Percentiles rank a stretch among this genome's conserved stretches.
phyloP scores from a whole-genome alignment of 202 grass and related monocot genomes.

The Carex sylvatica region DNA sequence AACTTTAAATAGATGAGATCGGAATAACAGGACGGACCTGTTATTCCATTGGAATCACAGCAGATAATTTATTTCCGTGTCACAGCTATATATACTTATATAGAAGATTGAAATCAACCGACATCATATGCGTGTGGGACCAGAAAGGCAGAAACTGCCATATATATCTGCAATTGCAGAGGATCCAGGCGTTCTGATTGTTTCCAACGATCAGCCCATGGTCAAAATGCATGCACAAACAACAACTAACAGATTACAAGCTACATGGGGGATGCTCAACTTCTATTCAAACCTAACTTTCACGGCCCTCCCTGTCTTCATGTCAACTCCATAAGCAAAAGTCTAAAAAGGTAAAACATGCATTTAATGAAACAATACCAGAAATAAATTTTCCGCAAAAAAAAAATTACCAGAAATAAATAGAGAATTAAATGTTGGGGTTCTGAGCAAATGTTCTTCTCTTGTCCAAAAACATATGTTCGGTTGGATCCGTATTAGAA shows the following conservation, averaged over 20 bases:
- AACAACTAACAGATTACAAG: not conserved
- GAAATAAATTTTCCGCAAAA: too few species aligned
- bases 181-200: not conserved
- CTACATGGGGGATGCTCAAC: conserved; percentile 15
- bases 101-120: too few species aligned
- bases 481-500: too few species aligned
- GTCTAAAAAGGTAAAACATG: not conserved
- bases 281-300: conserved; percentile 29
- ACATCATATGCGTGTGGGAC: too few species aligned
- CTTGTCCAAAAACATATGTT: not conserved
- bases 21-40: too few species aligned
- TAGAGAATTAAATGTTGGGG: not conserved
- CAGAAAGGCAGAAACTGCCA: too few species aligned
- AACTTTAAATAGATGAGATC: too few species aligned
- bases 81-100: too few species aligned
- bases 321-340: not conserved
- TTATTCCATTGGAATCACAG: too few species aligned
- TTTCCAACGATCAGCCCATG: not conserved
- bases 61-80: too few species aligned
- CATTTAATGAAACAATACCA: not conserved
- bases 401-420: not conserved
- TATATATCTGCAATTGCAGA: not conserved
- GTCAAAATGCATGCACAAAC: not conserved
- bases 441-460: not conserved
- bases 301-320: not conserved